Base-by-base conservation (phyloP, 2,329 filamentous ascomycete genomes). In the Bipolaris zeicola region DNA sequence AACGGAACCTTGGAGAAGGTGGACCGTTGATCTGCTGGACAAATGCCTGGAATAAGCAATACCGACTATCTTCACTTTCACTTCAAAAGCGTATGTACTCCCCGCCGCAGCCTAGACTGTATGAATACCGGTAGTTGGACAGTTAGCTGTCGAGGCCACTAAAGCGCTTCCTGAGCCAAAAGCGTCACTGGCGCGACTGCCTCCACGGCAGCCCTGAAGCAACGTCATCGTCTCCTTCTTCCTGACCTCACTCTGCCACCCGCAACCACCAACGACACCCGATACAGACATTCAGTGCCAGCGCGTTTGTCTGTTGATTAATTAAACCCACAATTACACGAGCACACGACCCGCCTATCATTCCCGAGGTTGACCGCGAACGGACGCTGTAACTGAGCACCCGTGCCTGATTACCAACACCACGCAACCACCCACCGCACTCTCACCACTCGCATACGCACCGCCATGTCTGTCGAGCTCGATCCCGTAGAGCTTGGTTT, bases 401-500 rank as follows among this genome's bases (percentile, higher is more conserved):
- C 60, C 37, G 55, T 47, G 28, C 51, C 53, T 52, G 69, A 73
- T 73, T 73, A 73, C 71, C 64, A 75, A 73, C 36, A 56, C 59
- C 57, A 57, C 43, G 20, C 54, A 52, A 38, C 39, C 61, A 56
- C 61, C 56, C 58, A 52, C 60, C 53, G 51, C 67, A 49, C 47
- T 39, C 54, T 38, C 48, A 39, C 61, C 41, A 50, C 55, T 34
- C 57, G 28, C 54, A 22, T 58, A 53, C 56, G 50, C 55, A 41
- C 50, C 79, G 85, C 72, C 80, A 98, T 98, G 95, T 96, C 94
- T 70, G 89, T 99, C 81, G 91, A 96, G 72, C 91, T 99, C 75
- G 89, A 95, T 71, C 95, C 94, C 58, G 79, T 86, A 68, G 95
- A 98, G 85, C 87, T 99, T 76, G 90, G 87, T 81, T 99, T 99